Percentiles rank a stretch among this genome's conserved stretches.
Conservation (phyloP, 129 eudicot species). For the Saposhnikovia divaricata region DNA sequence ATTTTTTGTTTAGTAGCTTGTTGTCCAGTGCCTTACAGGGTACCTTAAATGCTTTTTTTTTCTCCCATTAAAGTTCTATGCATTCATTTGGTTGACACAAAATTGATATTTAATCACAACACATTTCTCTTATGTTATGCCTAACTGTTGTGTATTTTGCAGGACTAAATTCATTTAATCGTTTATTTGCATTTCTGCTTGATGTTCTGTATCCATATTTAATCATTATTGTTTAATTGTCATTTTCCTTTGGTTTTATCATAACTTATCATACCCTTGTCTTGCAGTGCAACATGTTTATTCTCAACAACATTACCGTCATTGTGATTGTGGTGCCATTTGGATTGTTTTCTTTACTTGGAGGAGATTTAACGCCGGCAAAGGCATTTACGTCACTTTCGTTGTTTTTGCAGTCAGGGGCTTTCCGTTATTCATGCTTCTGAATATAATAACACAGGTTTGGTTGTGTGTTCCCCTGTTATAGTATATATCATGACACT, state of each 20-base stretch:
- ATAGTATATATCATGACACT: background rate
- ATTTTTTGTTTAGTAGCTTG: too few species aligned
- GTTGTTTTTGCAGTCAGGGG: conserved; percentile 67
- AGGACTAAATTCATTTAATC: background rate
- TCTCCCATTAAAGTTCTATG: too few species aligned
- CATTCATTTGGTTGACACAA: too few species aligned
- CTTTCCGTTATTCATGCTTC: conserved; percentile 84
- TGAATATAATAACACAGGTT: conserved; percentile 83
- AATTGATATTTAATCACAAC: too few species aligned
- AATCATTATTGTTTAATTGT: too few species aligned
- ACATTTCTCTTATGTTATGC: too few species aligned
- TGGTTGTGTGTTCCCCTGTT: background rate
- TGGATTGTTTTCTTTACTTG: conserved; percentile 74
- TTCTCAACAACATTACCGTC: conserved; percentile 76
- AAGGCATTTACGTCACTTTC: conserved; percentile 93
- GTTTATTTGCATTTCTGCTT: background rate
- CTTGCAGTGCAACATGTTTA: conserved; percentile 72
- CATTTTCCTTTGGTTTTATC: background rate
- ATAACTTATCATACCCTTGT: background rate
- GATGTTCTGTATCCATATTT: too few species aligned
- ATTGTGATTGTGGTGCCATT: conserved; percentile 83
- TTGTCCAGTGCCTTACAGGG: too few species aligned
- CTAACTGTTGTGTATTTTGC: background rate
- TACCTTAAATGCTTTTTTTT: too few species aligned
- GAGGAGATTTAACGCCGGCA: conserved; percentile 89